Evolutionary conservation across 129 eudicot species (phyloP).

Genomic region (Tagetes erecta): DNA sequence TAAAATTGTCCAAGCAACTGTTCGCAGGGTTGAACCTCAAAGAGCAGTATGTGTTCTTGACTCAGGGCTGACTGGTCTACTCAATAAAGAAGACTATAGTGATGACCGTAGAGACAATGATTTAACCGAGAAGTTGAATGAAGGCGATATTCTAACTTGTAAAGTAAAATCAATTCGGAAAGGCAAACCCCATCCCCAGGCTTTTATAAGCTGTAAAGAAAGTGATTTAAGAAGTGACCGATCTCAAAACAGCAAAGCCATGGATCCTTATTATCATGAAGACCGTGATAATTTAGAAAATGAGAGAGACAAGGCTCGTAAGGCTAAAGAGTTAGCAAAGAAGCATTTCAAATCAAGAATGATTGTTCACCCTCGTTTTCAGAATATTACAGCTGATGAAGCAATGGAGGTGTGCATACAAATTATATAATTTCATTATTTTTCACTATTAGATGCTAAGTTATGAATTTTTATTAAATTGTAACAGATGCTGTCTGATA

Average conservation of each 20-base stretch:
- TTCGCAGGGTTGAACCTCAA: conserved; percentile 79
- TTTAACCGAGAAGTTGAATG: conserved; percentile 74
- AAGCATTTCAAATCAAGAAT: conserved; percentile 85
- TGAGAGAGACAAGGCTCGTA: conserved; percentile 65
- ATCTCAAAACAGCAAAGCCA: conserved; percentile 31
- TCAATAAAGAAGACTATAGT: conserved; percentile 66
- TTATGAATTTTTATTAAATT: not conserved
- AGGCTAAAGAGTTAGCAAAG: conserved; percentile 80
- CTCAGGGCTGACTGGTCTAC: conserved; percentile 80
- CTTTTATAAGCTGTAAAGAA: conserved; percentile 66
- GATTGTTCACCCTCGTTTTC: conserved; percentile 96
- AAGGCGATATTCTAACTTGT: conserved; percentile 83
- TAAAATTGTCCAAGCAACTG: conserved; percentile 79
- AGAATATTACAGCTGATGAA: conserved; percentile 85
- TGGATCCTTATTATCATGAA: conserved; percentile 78
- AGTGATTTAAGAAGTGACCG: conserved; percentile 64
- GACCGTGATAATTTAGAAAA: conserved; percentile 52
- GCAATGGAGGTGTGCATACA: conserved; percentile 70
- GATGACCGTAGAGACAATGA: conserved; percentile 82
- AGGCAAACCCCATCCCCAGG: conserved; percentile 57
- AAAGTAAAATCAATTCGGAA: conserved; percentile 58
- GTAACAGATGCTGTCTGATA: conserved; percentile 63
- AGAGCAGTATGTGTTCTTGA: conserved; percentile 71
- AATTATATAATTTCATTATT: not conserved
- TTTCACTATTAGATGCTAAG: not conserved